phyloP scores from a whole-genome alignment of 116 monocot species.

The Papilionanthe hybrid region DNA sequence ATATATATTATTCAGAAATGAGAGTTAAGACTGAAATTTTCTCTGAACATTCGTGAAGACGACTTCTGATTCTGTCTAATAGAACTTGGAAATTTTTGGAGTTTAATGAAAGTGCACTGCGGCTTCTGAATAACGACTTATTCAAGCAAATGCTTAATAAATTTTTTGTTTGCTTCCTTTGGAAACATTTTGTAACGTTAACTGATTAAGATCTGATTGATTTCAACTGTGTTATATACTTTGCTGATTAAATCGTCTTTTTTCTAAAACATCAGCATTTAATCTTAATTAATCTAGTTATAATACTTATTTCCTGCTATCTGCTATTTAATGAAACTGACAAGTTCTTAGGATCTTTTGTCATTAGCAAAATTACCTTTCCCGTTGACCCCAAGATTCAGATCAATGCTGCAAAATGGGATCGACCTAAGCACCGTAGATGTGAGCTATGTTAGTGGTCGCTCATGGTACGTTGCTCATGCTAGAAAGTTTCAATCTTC shows the following conservation, averaged over 20 bases:
- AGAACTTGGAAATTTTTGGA: no score
- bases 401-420: constrained; percentile 98
- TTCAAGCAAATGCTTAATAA: neutral
- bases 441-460: constrained; percentile 99
- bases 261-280: constrained; percentile 1
- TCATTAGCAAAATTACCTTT: constrained; percentile 93
- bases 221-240: neutral
- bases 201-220: neutral
- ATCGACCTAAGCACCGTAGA: constrained; percentile 98
- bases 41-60: no score
- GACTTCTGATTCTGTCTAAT: no score
- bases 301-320: neutral
- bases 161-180: neutral
- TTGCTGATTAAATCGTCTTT: neutral
- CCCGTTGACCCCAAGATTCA: constrained; percentile 88
- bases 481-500: neutral
- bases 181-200: neutral
- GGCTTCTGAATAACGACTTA: no score
- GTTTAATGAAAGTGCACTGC: no score
- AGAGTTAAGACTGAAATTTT: no score
- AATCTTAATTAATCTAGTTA: neutral
- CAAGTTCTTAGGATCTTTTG: constrained; percentile 2
- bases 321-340: neutral
- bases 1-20: no score
- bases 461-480: constrained; percentile 70